phyloP scores from a whole-genome alignment of 2,329 filamentous ascomycete species.

The Exophiala spinifera region DNA sequence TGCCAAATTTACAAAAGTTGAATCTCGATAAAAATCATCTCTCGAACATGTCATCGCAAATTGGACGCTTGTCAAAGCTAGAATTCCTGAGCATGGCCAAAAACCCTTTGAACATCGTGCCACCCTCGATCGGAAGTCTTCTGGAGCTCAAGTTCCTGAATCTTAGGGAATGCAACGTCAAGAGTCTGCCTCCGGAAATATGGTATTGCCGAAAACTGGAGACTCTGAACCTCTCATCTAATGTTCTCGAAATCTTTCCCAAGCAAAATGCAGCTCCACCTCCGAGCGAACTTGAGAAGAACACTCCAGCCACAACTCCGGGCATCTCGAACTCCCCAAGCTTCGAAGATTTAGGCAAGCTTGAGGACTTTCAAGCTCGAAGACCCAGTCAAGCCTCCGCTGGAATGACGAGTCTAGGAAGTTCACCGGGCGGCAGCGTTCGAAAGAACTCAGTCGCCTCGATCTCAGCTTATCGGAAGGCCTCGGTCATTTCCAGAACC shows the following conservation, averaged over 20 bases:
- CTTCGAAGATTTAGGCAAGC: slow-evolving; percentile 70
- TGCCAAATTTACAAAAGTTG: slow-evolving; percentile 81
- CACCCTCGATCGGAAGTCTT: slow-evolving; percentile 82
- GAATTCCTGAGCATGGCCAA: slow-evolving; percentile 93
- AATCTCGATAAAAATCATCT: slow-evolving; percentile 95
- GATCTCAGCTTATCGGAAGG: slow-evolving; percentile 75
- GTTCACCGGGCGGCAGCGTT: slow-evolving; percentile 60
- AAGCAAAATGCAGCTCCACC: slow-evolving; percentile 70
- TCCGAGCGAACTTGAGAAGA: slow-evolving; percentile 53
- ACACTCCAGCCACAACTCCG: slow-evolving; percentile 46
- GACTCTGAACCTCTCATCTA: slow-evolving; percentile 91
- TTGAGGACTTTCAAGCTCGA: slow-evolving; percentile 62
- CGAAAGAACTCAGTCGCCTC: slow-evolving; percentile 85
- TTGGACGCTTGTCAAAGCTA: slow-evolving; percentile 76
- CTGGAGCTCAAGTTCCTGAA: slow-evolving; percentile 81
- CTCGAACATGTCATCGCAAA: slow-evolving; percentile 78
- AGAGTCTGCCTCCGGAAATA: slow-evolving; percentile 83
- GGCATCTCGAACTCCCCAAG: slow-evolving; percentile 62
- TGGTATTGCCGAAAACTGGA: slow-evolving; percentile 93
- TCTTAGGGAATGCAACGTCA: slow-evolving; percentile 88
- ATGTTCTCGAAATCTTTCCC: slow-evolving; percentile 85
- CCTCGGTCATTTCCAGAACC: slow-evolving; percentile 72
- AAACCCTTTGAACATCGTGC: slow-evolving; percentile 81
- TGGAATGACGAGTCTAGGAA: slow-evolving; percentile 69
- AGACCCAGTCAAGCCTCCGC: slow-evolving; percentile 82